A percentile compares a stretch with the other conserved stretches of the same genome.
phyloP scores from a whole-genome alignment of 306 rosid genomes.

The Cucurbita ficifolia region DNA sequence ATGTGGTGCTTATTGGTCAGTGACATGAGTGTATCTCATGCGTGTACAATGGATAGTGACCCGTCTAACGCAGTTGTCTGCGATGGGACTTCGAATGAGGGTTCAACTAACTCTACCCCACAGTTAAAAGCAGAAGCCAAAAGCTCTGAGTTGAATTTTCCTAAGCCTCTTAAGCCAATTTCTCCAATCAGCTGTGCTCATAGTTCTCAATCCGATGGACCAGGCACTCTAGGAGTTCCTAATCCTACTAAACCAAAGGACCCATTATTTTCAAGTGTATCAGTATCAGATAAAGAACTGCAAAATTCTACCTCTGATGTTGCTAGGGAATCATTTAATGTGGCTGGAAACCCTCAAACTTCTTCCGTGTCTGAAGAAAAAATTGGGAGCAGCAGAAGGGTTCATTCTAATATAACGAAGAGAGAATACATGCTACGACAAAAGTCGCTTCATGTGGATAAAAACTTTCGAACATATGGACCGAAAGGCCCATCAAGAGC shows the following conservation, averaged over 20 bases:
- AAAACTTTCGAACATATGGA: slow-evolving; percentile 52
- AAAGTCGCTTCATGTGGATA: slow-evolving; percentile 62
- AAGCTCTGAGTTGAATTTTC: slow-evolving; percentile 36
- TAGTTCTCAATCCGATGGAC: slow-evolving; percentile 36
- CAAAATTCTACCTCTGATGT: slow-evolving; percentile 21
- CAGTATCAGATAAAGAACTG: slow-evolving; percentile 27
- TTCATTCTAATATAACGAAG: slow-evolving; percentile 39
- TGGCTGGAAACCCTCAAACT: slow-evolving; percentile 36
- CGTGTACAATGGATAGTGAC: slow-evolving; percentile 69
- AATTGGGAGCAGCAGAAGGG: slow-evolving; percentile 34
- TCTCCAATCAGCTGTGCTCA: slow-evolving; percentile 21
- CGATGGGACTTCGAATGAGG: slow-evolving; percentile 25
- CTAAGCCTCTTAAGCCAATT: slow-evolving; percentile 31
- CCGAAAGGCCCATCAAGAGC: slow-evolving; percentile 64
- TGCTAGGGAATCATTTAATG: slow-evolving; percentile 30
- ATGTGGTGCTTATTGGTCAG: slow-evolving; percentile 82
- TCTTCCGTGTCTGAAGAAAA: slow-evolving; percentile 38
- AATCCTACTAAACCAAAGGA: slow-evolving; percentile 19
- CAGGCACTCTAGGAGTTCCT: slow-evolving; percentile 21
- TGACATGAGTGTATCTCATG: slow-evolving; percentile 81
- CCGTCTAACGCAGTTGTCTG: slow-evolving; percentile 25
- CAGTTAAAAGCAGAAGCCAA: slow-evolving; percentile 37
- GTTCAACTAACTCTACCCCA: slow-evolving; percentile 22
- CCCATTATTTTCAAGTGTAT: slow-evolving; percentile 25
- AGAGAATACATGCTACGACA: slow-evolving; percentile 78